A percentile compares a stretch with the other conserved stretches of the same genome.
Conservation (phyloP, 306 rosid genomes). For the Inga leiocalycina region DNA sequence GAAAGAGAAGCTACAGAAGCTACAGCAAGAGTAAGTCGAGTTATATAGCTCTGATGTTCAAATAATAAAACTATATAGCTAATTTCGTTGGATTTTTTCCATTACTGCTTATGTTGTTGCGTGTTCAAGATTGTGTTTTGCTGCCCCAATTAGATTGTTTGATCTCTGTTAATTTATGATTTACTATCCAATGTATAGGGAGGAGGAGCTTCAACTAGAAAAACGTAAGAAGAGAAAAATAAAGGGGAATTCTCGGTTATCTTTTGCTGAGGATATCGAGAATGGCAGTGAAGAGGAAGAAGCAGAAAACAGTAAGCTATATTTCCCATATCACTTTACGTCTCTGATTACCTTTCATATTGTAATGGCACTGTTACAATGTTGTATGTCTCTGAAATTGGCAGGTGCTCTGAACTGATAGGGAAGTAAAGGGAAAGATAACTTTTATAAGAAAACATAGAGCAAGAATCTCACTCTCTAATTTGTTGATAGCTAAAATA, state of each 20-base stretch:
- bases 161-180: background rate
- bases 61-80: background rate
- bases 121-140: background rate
- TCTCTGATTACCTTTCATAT: conserved; percentile 1
- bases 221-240: conserved; percentile 93
- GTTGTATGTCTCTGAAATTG: background rate
- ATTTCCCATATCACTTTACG: conserved; percentile 6
- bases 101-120: background rate
- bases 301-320: conserved; percentile 47
- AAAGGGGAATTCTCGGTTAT: conserved; percentile 78
- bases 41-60: background rate
- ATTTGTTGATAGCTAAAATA: background rate
- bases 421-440: background rate
- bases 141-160: background rate
- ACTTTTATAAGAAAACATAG: background rate
- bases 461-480: background rate
- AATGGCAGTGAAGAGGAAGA: conserved; percentile 80
- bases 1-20: conserved; percentile 97
- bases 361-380: background rate
- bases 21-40: conserved; percentile 74
- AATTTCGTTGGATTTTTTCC: background rate
- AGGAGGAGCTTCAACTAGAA: conserved; percentile 81
- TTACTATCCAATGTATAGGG: conserved; percentile 47
- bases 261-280: conserved; percentile 86
- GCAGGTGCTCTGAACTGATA: background rate